These are phyloP conservation scores for Helianthus annuus DNA, from an alignment of 129 eudicot species.

Conservation along the genomic window HanXRQr2.0-SUNRISE NC_035439.2:86741857-86742356, in stretches of 20 bases:
- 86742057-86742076: constrained; percentile 99
- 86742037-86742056: constrained; percentile 93
- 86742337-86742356: constrained; percentile 98
- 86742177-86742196: background rate
- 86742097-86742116: constrained; percentile 97
- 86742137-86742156: constrained; percentile 15
- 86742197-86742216: background rate
- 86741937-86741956: background rate
- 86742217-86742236: background rate
- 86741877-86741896: no score
- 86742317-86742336: constrained; percentile 94
- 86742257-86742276: constrained; percentile 93
- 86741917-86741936: background rate
- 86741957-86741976: no score
- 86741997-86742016: background rate
- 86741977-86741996: no score
- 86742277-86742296: constrained; percentile 91
- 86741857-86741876: no score
- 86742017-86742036: constrained; percentile 81
- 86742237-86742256: constrained; percentile 64
- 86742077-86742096: constrained; percentile 99
- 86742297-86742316: constrained; percentile 99
- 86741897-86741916: no score
- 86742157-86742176: background rate
- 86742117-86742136: constrained; percentile 57